A percentile compares a stretch with the other conserved stretches of the same genome.
phyloP scores from a whole-genome alignment of 2,329 filamentous ascomycete genomes.

The Diaporthe ampelina region DNA sequence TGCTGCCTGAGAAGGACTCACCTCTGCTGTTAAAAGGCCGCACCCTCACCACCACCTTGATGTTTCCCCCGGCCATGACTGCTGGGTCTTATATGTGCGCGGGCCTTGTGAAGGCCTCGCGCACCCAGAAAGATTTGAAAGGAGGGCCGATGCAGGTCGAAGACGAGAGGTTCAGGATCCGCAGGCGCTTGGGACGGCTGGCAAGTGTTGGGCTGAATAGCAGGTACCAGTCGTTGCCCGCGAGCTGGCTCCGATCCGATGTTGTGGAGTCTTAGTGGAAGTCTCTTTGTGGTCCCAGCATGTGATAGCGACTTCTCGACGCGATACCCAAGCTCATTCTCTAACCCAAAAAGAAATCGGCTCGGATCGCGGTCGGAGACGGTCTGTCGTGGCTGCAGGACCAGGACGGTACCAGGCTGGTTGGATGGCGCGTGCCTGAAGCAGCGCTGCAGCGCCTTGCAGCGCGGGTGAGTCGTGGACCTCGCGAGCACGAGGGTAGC shows the following conservation, averaged over 20 bases:
- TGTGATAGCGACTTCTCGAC: constrained; percentile 40
- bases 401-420: not conserved
- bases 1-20: constrained; percentile 55
- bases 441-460: not conserved
- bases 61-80: constrained; percentile 88
- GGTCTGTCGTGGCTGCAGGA: not conserved
- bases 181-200: constrained; percentile 9
- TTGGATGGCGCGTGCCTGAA: not conserved
- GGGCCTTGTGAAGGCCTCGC: constrained; percentile 39
- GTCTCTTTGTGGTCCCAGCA: constrained; percentile 38
- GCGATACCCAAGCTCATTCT: constrained; percentile 41
- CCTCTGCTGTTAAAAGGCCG: constrained; percentile 97
- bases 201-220: constrained; percentile 2
- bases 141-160: not conserved
- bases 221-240: constrained; percentile 23
- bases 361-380: constrained; percentile 25
- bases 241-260: constrained; percentile 11
- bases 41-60: constrained; percentile 98
- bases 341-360: constrained; percentile 29
- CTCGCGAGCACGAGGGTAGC: constrained; percentile 19
- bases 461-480: not conserved
- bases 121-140: not conserved
- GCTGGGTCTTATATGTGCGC: constrained; percentile 36
- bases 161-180: not conserved
- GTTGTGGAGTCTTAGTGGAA: constrained; percentile 28